Base-by-base conservation (phyloP, 2,329 filamentous ascomycete genomes). In the Emergomyces pasteurianus region DNA sequence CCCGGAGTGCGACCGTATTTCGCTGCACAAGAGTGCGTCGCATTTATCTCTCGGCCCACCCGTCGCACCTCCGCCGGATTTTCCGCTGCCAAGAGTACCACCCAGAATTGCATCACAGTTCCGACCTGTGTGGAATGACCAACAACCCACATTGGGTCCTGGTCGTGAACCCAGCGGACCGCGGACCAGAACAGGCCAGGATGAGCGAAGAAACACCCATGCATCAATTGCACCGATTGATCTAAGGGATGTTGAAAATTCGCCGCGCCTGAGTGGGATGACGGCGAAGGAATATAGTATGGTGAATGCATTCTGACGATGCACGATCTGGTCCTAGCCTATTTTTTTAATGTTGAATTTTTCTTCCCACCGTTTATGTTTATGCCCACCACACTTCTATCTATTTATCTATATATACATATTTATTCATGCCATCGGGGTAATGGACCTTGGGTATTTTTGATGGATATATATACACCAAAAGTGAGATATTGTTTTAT, bases 61-160 rank as follows among this genome's bases (percentile, higher is more conserved):
- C 3, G 63, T 65, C 6, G 65, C 67, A 3, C 68, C 68, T 12
- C 68, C 68, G 9, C 68, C 68, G 28, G 62, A 67, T 54, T 67
- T 64, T n/a, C 68, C 68, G 10, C 62, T 70, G 2, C 68, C 68
- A 8, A 63, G 65, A 50, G 62, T 69, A 10, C 68, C 68, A 18
- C 53, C 63, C 18, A 59, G 47, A 57, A 36, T 53, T 34, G 16
- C 26, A 14, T 59, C 58, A 5, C 46, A 59, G 26, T 43, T 23
- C n/a, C 53, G 36, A 14, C 34, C 47, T n/a, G 28, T 52, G 5
- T 57, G 50, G 47, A 52, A 58, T 16, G n/a, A 34, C 3, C 40
- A 47, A 12, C 46, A 47, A 26, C 18, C 10, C n/a, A 14, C 46
- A 23, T 47, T 12, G 4, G 21, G 21, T 10, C 46, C 26, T 18